These are phyloP conservation scores for Cyberlindnera lachancei DNA, from an alignment of 805 yeast species.

Conservation along the genomic window DNA sequence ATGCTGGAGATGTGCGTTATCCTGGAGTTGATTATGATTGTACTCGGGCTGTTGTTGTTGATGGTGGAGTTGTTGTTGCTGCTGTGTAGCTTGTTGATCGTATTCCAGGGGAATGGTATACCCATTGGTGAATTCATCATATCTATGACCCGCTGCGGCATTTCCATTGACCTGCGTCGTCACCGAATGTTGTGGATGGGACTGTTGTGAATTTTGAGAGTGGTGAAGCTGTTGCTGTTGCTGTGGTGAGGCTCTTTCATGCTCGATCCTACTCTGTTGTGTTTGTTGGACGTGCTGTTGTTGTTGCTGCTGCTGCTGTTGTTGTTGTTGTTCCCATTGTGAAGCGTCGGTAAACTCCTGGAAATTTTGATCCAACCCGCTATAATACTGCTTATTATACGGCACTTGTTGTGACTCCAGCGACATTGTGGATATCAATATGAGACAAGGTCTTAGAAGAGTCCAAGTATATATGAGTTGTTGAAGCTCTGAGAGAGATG, in stretches of 20 bases:
- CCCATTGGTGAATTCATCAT: neutral
- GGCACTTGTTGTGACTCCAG: constrained; percentile 17
- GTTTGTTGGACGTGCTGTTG: neutral
- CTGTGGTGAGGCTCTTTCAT: constrained; percentile 5
- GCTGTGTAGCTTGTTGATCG: constrained; percentile 3
- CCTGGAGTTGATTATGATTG: neutral
- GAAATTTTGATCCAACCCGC: constrained; percentile 16
- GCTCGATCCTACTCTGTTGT: neutral
- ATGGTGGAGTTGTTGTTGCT: constrained; percentile 5
- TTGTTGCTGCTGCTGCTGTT: constrained; percentile 7
- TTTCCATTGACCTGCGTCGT: neutral
- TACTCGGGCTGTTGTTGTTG: constrained; percentile 2
- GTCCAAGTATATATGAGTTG: neutral
- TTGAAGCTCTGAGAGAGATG: too few relatives aligned
- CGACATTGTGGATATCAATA: constrained; percentile 14
- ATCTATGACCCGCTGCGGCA: neutral
- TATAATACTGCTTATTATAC: constrained; percentile 15
- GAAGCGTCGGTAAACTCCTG: constrained; percentile 8
- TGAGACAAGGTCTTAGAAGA: neutral
- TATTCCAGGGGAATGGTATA: too few relatives aligned
- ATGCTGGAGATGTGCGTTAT: neutral
- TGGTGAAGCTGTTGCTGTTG: constrained; percentile 3
- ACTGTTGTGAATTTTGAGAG: neutral
- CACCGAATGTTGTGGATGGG: neutral
- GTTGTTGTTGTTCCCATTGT: constrained; percentile 5